A percentile compares a stretch with the other conserved stretches of the same genome.
Evolutionary conservation across 805 yeast genomes (phyloP).

Genomic region (Candida peoriensis): DNA sequence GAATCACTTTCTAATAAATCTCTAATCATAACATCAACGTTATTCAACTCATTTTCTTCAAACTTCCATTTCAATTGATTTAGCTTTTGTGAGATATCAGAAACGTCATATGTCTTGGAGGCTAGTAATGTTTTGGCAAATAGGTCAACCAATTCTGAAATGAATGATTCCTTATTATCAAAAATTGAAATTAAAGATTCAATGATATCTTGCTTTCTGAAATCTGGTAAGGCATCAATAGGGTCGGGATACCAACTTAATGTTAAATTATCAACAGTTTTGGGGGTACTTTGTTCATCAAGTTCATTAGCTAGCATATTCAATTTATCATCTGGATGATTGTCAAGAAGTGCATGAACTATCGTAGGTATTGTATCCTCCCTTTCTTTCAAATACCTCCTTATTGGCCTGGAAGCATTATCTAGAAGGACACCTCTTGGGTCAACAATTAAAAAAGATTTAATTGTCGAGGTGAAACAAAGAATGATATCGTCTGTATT

Average conservation of each 20-base stretch:
- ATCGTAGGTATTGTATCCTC: conserved; percentile 66
- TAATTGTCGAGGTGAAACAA: conserved; percentile 65
- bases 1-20: conserved; percentile 58
- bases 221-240: conserved; percentile 84
- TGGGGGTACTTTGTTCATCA: conserved; percentile 19
- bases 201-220: conserved; percentile 63
- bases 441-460: conserved; percentile 70
- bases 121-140: conserved; percentile 53
- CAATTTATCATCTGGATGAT: conserved; percentile 28
- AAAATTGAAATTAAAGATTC: conserved; percentile 68
- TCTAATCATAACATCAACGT: conserved; percentile 77
- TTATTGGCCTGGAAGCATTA: conserved; percentile 69
- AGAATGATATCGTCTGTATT: conserved; percentile 69
- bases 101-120: conserved; percentile 30
- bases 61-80: conserved; percentile 55
- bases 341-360: conserved; percentile 62
- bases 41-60: conserved; percentile 60
- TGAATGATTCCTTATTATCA: conserved; percentile 62
- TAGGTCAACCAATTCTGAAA: conserved; percentile 56
- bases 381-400: conserved; percentile 65
- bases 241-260: conserved; percentile 82
- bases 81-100: conserved; percentile 38
- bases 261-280: conserved; percentile 14
- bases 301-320: conserved; percentile 54
- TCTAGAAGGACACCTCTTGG: conserved; percentile 82